These are phyloP conservation scores for Lycium ferocissimum DNA, from an alignment of 257 asterid species.

Conservation along the genomic window DNA sequence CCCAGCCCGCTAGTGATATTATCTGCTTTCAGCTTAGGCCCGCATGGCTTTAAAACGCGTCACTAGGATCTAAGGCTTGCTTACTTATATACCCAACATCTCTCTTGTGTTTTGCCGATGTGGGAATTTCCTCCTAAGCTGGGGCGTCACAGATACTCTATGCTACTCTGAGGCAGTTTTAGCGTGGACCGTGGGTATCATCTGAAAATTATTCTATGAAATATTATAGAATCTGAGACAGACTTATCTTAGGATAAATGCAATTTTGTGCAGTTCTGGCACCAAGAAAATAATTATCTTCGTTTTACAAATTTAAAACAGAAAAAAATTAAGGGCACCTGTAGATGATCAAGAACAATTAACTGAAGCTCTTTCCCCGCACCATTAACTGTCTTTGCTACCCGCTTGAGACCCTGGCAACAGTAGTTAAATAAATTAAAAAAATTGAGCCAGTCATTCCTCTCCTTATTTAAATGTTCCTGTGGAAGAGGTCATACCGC, in stretches of 20 bases:
- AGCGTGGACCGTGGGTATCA: slow-evolving; percentile 11
- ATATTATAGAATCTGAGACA: background rate
- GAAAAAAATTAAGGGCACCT: slow-evolving; percentile 53
- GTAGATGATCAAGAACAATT: slow-evolving; percentile 80
- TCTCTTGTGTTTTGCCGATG: too few relatives aligned
- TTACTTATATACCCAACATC: too few relatives aligned
- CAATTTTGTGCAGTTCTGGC: background rate
- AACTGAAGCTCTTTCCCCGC: slow-evolving; percentile 94
- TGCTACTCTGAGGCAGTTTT: background rate
- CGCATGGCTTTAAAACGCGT: too few relatives aligned
- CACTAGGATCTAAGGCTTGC: too few relatives aligned
- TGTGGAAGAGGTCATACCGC: slow-evolving; percentile 55
- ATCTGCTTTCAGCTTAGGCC: too few relatives aligned
- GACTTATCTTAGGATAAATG: background rate
- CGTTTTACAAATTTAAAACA: slow-evolving; percentile 2
- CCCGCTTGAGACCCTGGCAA: slow-evolving; percentile 83
- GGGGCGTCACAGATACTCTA: background rate
- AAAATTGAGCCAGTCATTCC: background rate
- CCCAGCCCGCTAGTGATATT: too few relatives aligned
- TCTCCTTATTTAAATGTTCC: background rate
- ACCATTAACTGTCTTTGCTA: slow-evolving; percentile 75
- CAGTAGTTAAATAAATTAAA: slow-evolving; percentile 36
- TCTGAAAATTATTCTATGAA: background rate
- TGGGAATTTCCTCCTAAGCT: too few relatives aligned
- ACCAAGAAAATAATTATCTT: background rate